Evolutionary conservation across 2,329 filamentous ascomycete species (phyloP).

Genomic region (Alternaria postmessia): DNA sequence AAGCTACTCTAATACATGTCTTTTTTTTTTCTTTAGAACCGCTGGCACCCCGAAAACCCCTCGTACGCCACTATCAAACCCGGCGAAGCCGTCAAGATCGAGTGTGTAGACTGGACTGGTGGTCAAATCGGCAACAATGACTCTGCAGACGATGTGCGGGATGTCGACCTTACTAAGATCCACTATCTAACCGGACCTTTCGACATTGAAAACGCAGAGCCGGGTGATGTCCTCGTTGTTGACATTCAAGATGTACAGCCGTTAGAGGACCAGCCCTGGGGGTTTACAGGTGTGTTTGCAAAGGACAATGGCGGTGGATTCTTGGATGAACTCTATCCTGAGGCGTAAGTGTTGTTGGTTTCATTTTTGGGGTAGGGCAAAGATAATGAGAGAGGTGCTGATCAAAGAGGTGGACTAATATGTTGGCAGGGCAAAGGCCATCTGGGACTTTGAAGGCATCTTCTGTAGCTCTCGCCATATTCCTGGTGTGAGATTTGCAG

Average conservation of each 20-base stretch:
- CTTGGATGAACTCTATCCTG: slow-evolving; percentile 84
- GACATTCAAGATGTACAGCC: slow-evolving; percentile 96
- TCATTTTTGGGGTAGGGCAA: too few relatives aligned
- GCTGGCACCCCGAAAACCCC: slow-evolving; percentile 92
- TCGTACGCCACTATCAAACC: slow-evolving; percentile 76
- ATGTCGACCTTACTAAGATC: slow-evolving; percentile 82
- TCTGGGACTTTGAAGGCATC: slow-evolving; percentile 80
- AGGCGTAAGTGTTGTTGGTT: slow-evolving; percentile 68
- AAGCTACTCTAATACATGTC: background rate
- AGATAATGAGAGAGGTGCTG: background rate
- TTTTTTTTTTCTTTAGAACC: slow-evolving; percentile 65
- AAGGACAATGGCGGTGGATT: slow-evolving; percentile 87
- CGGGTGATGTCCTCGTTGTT: slow-evolving; percentile 83
- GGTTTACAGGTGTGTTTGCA: slow-evolving; percentile 85
- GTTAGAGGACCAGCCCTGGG: slow-evolving; percentile 85
- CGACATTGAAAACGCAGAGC: slow-evolving; percentile 82
- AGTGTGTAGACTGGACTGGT: slow-evolving; percentile 79
- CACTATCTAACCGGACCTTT: slow-evolving; percentile 93
- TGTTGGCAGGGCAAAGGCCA: slow-evolving; percentile 69
- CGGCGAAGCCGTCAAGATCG: slow-evolving; percentile 89
- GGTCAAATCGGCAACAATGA: slow-evolving; percentile 92
- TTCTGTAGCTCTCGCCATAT: slow-evolving; percentile 82
- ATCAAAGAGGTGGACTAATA: background rate
- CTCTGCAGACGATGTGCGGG: slow-evolving; percentile 83
- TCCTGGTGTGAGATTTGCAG: slow-evolving; percentile 80